Percentiles rank a stretch among this genome's conserved stretches.
These are phyloP conservation scores for Botrytis sinoallii DNA, from an alignment of 2,329 filamentous ascomycete species.

Conservation along the genomic window DNA sequence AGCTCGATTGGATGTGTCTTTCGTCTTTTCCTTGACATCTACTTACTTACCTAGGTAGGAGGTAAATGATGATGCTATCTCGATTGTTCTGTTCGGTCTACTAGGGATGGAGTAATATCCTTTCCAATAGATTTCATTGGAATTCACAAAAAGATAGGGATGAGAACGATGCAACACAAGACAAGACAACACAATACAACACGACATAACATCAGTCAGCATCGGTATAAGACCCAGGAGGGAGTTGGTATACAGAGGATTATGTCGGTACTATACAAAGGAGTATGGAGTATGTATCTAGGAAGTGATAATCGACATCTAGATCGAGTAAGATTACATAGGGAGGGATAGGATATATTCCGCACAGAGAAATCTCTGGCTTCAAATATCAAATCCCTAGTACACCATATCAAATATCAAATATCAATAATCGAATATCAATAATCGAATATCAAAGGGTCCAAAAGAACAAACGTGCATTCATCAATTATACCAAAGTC, in stretches of 20 bases:
- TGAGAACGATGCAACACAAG: neutral
- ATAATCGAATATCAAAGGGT: too few relatives aligned
- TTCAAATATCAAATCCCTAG: neutral
- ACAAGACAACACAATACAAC: neutral
- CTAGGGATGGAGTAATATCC: too few relatives aligned
- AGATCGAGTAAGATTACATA: neutral
- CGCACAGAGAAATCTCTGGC: neutral
- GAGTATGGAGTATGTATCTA: neutral
- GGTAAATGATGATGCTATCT: neutral
- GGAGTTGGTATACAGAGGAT: too few relatives aligned
- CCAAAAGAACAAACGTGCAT: neutral
- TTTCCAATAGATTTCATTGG: neutral
- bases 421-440: too few relatives aligned
- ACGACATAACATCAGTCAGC: neutral
- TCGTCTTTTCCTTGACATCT: neutral
- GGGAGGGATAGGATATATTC: neutral
- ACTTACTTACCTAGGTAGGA: neutral
- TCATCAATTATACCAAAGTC: neutral
- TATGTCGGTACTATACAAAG: neutral
- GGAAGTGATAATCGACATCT: neutral
- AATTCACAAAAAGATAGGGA: neutral
- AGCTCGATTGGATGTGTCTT: neutral
- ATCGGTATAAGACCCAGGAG: neutral
- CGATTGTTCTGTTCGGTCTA: too few relatives aligned
- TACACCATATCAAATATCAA: too few relatives aligned